Evolutionary conservation across 2,329 filamentous ascomycete genomes (phyloP), one percentile per base, ranked within the genome.

Genomic region (Ilyonectria destructans): DNA sequence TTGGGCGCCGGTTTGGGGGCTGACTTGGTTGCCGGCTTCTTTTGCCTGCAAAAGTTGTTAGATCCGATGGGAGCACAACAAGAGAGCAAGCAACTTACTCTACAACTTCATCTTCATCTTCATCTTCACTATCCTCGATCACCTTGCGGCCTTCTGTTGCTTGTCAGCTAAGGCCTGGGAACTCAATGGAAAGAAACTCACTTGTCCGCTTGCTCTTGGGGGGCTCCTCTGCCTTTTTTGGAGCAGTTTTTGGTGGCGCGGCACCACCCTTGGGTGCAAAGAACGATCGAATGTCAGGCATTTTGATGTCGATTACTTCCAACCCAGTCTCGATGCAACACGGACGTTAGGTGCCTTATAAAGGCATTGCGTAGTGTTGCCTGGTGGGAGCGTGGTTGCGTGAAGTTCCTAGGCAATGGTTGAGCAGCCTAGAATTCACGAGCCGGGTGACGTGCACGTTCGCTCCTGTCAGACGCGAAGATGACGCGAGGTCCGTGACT

Each of bases 221-320:
- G 15, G 85, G 73, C 58, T 83, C 82, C 65, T 85, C 84, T 46
- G 78, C 78, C 76, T 86, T 85, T 77, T 85, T 86, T 3, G 82
- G 73, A 12, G 81, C 74, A 40, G 85, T 82, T 74, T 88, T 85
- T 55, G 85, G 82, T 17, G 87, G 83, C 51, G 87, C 83, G 74
- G 87, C 85, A 71, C 88, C 87, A 58, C 90, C 89, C 80, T 95
- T 95, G 69, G 92, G 90, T 62, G 92, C 91, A 84, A 98, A 98
- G 83, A 98, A 98, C 75, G 87, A 94, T 78, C 95, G 89, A 77
- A 98, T 98, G 82, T 98, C 96, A 70, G 95, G 90, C 95, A 97
- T 97, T 69, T 68, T 69, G 62, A 26, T 35, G 49, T 65, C 59
- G 33, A 31, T 67, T 31, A 49, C 43, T 63, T 63, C 15, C 37